phyloP scores from a whole-genome alignment of 2,329 filamentous ascomycete genomes.

The Pseudogymnoascus sp. region DNA sequence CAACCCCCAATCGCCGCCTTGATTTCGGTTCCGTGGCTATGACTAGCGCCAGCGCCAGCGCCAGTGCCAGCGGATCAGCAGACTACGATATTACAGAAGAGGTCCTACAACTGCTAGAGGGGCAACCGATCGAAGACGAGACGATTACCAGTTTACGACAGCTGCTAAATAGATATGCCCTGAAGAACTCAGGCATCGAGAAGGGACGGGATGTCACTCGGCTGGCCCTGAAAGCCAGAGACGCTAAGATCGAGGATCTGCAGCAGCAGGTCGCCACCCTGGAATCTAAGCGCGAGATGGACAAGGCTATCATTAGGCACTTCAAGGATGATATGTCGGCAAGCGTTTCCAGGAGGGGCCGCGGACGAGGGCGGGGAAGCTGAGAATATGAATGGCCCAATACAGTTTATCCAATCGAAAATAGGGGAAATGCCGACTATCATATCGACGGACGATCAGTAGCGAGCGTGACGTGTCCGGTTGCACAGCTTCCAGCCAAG shows the following conservation, averaged over 20 bases:
- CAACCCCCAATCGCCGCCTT: slow-evolving; percentile 19
- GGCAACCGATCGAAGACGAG: slow-evolving; percentile 32
- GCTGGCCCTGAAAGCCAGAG: slow-evolving; percentile 52
- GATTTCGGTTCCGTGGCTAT: not conserved
- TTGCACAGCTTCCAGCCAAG: not conserved
- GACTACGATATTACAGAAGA: slow-evolving; percentile 36
- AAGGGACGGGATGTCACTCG: slow-evolving; percentile 59
- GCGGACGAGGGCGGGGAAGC: not conserved
- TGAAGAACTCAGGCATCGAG: slow-evolving; percentile 51
- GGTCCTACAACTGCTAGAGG: slow-evolving; percentile 41
- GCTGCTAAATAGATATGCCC: slow-evolving; percentile 46
- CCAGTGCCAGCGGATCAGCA: not conserved
- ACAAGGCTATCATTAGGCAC: slow-evolving; percentile 36
- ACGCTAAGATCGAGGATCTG: slow-evolving; percentile 57
- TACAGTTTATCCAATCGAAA: not conserved
- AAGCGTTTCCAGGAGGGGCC: not conserved
- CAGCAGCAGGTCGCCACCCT: slow-evolving; percentile 52
- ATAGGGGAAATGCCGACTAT: not conserved
- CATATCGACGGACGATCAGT: not conserved
- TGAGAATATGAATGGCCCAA: not conserved
- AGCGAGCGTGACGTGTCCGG: not conserved
- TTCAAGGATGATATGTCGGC: slow-evolving; percentile 25
- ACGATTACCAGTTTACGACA: slow-evolving; percentile 32
- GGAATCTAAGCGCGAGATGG: slow-evolving; percentile 46
- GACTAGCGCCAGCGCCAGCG: not conserved